These are phyloP conservation scores for Uncinocarpus reesii DNA, from an alignment of 2,329 filamentous ascomycete genomes.

Conservation along the genomic window DNA sequence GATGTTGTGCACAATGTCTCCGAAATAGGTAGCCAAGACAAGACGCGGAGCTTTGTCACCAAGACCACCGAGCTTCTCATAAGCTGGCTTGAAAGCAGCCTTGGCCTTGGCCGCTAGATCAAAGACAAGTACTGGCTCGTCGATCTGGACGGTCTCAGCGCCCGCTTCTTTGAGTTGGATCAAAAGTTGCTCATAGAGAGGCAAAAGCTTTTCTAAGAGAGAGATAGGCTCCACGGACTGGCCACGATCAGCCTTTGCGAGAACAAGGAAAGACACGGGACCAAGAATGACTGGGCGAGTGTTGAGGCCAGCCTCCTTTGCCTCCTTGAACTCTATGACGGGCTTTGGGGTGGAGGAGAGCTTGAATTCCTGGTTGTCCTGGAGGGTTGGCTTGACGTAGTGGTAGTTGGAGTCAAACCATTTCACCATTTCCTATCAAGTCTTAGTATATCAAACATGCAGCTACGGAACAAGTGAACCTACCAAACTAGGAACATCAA, in stretches of 20 bases:
- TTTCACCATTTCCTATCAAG: conserved; percentile 84
- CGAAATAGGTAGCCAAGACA: conserved; percentile 94
- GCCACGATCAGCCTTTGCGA: conserved; percentile 95
- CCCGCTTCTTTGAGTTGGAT: conserved; percentile 89
- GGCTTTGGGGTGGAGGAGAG: conserved; percentile 83
- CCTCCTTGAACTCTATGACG: conserved; percentile 86
- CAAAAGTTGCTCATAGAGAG: conserved; percentile 88
- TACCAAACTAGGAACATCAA: conserved; percentile 80
- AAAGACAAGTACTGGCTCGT: conserved; percentile 93
- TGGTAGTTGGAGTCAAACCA: conserved; percentile 99
- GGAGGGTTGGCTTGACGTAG: conserved; percentile 98
- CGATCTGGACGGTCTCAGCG: conserved; percentile 94
- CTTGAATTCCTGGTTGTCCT: conserved; percentile 94
- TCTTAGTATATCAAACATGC: conserved; percentile 8
- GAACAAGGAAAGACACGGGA: conserved; percentile 92
- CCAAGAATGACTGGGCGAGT: conserved; percentile 93
- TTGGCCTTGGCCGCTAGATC: conserved; percentile 84
- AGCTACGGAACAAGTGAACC: conserved; percentile 22
- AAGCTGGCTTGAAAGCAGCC: conserved; percentile 94
- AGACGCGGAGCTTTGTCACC: conserved; percentile 77
- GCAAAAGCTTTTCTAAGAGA: conserved; percentile 83
- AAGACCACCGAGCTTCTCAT: conserved; percentile 67
- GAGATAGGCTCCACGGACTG: conserved; percentile 88
- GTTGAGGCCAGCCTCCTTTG: conserved; percentile 87
- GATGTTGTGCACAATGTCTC: conserved; percentile 98